These are phyloP conservation scores for Komagataella kurtzmanii DNA, from an alignment of 805 yeast species.

Conservation along the genomic window DNA sequence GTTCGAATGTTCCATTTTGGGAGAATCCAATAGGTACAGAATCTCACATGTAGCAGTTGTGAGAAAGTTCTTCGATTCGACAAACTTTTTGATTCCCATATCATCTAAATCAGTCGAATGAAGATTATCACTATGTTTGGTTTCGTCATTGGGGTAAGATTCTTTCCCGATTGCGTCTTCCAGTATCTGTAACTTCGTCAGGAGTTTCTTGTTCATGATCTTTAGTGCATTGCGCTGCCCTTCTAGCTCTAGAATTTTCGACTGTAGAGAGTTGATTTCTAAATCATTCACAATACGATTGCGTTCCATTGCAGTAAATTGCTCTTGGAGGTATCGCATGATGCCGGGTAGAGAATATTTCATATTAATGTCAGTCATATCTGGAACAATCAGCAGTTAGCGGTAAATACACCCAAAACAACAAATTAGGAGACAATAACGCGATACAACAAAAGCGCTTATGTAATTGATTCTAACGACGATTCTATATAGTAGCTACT, in stretches of 20 bases:
- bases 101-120: constrained; percentile 6
- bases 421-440: background rate
- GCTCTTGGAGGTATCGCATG: constrained; percentile 44
- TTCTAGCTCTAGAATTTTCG: constrained; percentile 35
- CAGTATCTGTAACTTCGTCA: constrained; percentile 22
- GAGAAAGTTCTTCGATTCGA: constrained; percentile 19
- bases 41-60: constrained; percentile 22
- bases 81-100: constrained; percentile 13
- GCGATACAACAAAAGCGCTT: background rate
- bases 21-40: constrained; percentile 19
- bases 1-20: constrained; percentile 12
- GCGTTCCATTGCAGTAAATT: constrained; percentile 31
- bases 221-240: constrained; percentile 34
- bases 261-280: constrained; percentile 38
- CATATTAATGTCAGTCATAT: constrained; percentile 1
- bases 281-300: constrained; percentile 36
- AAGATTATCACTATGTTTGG: background rate
- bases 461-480: background rate
- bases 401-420: background rate
- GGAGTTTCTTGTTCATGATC: constrained; percentile 26
- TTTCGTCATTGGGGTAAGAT: background rate
- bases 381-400: background rate
- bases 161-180: constrained; percentile 14
- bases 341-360: constrained; percentile 41
- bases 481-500: constrained; percentile 3